phyloP scores from a whole-genome alignment of 148 eudicot genomes.

The Camellia japonica region DNA sequence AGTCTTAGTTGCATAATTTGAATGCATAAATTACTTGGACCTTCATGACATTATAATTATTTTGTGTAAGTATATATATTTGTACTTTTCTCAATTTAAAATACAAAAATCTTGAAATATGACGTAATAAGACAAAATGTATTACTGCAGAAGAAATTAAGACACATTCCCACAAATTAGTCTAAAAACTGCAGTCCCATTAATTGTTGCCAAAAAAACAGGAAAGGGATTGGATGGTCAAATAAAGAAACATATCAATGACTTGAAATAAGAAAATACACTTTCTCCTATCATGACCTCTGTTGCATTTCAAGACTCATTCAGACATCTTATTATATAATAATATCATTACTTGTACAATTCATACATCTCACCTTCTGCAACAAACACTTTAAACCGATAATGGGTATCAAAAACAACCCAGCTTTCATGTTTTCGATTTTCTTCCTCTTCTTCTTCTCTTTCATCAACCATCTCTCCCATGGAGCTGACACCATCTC shows the following conservation, averaged over 20 bases:
- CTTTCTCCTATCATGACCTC: neutral
- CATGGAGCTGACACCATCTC: slow-evolving; percentile 42
- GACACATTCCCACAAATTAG: too few relatives aligned
- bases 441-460: slow-evolving; percentile 8
- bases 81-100: too few relatives aligned
- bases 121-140: too few relatives aligned
- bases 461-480: slow-evolving; percentile 9
- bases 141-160: too few relatives aligned
- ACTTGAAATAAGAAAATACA: neutral
- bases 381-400: neutral
- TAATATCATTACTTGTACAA: neutral
- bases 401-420: slow-evolving; percentile 14
- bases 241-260: neutral
- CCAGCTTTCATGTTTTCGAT: slow-evolving; percentile 1
- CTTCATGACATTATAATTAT: too few relatives aligned
- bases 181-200: too few relatives aligned
- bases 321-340: neutral
- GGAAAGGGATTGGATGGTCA: neutral
- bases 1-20: too few relatives aligned
- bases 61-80: too few relatives aligned
- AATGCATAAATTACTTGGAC: too few relatives aligned
- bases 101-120: too few relatives aligned
- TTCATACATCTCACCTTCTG: slow-evolving; percentile 1
- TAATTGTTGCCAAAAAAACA: too few relatives aligned
- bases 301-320: neutral